Evolutionary conservation across 1,284 basidiomycete genomes (phyloP).

Genomic region (Leccinum fuscescens): DNA sequence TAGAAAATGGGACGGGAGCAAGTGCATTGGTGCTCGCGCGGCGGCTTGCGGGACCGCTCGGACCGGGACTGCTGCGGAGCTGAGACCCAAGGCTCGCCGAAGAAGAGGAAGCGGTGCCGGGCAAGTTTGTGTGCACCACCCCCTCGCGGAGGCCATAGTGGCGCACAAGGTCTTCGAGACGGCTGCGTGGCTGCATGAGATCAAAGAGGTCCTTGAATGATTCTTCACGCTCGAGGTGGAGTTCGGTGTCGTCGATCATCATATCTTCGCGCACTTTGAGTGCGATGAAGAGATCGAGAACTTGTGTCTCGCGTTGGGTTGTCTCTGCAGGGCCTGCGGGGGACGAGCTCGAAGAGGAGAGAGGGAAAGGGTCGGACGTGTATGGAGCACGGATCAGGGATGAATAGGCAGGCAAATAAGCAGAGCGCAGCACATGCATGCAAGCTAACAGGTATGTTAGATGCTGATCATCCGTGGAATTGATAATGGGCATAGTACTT

Average conservation of each 20-base stretch:
- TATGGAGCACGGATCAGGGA: conserved; percentile 62
- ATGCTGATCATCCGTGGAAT: background rate
- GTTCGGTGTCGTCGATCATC: conserved; percentile 64
- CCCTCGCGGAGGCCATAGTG: conserved; percentile 56
- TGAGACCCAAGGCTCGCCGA: conserved; percentile 5
- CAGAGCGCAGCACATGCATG: conserved; percentile 76
- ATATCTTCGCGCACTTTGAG: conserved; percentile 77
- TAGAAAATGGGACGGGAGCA: conserved; percentile 49
- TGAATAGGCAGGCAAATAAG: conserved; percentile 66
- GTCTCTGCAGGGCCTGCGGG: conserved; percentile 23
- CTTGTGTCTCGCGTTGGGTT: conserved; percentile 63
- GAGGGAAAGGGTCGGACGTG: conserved; percentile 73
- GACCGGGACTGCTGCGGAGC: background rate
- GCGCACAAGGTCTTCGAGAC: conserved; percentile 70
- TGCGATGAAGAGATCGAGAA: conserved; percentile 75
- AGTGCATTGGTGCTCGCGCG: conserved; percentile 4
- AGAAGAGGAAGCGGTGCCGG: conserved; percentile 11
- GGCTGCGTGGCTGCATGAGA: conserved; percentile 64
- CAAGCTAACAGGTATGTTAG: conserved; percentile 46
- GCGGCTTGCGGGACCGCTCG: conserved; percentile 2
- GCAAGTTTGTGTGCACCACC: conserved; percentile 37
- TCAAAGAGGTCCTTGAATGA: conserved; percentile 74
- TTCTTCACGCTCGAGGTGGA: conserved; percentile 71
- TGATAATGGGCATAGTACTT: conserved; percentile 15
- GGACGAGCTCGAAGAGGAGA: conserved; percentile 31